Conservation (phyloP, 805 yeast species). For the Candida glaebosa region DNA sequence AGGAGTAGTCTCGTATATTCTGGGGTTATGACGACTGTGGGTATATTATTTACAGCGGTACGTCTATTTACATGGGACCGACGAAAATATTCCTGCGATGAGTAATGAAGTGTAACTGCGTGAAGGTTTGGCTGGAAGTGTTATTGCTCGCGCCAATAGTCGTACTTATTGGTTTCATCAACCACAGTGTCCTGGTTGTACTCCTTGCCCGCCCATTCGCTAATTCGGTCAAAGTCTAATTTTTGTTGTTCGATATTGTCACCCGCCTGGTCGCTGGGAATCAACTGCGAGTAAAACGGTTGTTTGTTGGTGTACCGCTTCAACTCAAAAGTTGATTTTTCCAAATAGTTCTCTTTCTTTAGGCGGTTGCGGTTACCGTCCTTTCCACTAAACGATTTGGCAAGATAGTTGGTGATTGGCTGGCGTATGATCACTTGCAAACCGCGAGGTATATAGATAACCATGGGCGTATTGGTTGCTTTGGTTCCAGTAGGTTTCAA, state of each 20-base stretch:
- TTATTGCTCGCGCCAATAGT: constrained; percentile 13
- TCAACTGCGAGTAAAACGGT: constrained; percentile 15
- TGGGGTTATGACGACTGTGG: no score
- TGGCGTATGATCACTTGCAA: constrained; percentile 52
- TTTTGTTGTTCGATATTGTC: neutral
- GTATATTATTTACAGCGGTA: no score
- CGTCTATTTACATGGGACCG: no score
- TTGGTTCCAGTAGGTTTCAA: constrained; percentile 56
- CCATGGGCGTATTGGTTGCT: constrained; percentile 22
- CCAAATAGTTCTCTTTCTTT: constrained; percentile 14
- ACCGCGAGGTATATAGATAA: constrained; percentile 53
- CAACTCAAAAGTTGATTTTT: constrained; percentile 17
- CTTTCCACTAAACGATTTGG: constrained; percentile 32
- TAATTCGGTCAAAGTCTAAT: neutral
- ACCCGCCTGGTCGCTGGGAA: constrained; percentile 8
- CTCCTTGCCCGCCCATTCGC: neutral
- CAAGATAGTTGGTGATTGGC: constrained; percentile 43
- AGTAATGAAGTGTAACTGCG: no score
- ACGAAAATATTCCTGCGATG: no score
- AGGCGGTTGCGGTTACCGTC: constrained; percentile 23
- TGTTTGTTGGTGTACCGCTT: constrained; percentile 13
- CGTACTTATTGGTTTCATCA: constrained; percentile 11
- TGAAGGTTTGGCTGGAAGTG: no score
- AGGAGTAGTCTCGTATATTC: no score
- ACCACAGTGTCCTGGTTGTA: constrained; percentile 8